Percentiles rank a stretch among this genome's conserved stretches.
These are phyloP conservation scores for Funneliformis mosseae DNA, from an alignment of 192 early-diverging fungal species.

Conservation along the genomic window DNA sequence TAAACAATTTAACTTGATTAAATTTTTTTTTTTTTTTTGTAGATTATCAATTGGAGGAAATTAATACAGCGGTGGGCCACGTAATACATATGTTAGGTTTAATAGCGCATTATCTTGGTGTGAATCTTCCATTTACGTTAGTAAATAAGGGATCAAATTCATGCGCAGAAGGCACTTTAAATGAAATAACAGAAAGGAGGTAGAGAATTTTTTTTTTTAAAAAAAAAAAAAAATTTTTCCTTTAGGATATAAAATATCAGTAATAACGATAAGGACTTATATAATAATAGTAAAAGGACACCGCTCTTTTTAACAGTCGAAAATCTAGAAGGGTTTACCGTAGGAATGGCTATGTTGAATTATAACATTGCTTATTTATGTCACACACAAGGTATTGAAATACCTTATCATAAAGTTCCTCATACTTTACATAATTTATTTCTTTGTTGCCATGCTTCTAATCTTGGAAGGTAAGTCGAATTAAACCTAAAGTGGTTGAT, in stretches of 20 bases:
- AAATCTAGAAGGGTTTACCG: constrained; percentile 45
- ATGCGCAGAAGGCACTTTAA: constrained; percentile 15
- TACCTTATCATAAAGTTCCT: constrained; percentile 46
- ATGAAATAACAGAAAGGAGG: constrained; percentile 4
- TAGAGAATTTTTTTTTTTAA: constrained; percentile 32
- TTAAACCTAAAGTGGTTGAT: neutral
- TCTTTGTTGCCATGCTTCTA: constrained; percentile 47
- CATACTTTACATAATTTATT: constrained; percentile 55
- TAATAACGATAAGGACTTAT: constrained; percentile 20
- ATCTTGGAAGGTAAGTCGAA: constrained; percentile 49
- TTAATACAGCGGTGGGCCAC: constrained; percentile 58
- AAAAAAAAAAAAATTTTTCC: constrained; percentile 5
- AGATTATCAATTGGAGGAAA: constrained; percentile 48
- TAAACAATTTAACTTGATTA: neutral
- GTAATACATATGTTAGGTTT: constrained; percentile 53
- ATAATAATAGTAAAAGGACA: constrained; percentile 43
- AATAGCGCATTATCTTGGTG: constrained; percentile 53
- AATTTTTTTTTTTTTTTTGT: constrained; percentile 19
- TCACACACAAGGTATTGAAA: constrained; percentile 57
- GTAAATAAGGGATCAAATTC: constrained; percentile 7
- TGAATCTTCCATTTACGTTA: constrained; percentile 50
- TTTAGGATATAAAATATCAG: constrained; percentile 29
- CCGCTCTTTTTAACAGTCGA: constrained; percentile 49
- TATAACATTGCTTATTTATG: constrained; percentile 63
- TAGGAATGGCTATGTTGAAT: constrained; percentile 56